Evolutionary conservation across 768 basidiomycete genomes (phyloP).

Genomic region (Suillus occidentalis): DNA sequence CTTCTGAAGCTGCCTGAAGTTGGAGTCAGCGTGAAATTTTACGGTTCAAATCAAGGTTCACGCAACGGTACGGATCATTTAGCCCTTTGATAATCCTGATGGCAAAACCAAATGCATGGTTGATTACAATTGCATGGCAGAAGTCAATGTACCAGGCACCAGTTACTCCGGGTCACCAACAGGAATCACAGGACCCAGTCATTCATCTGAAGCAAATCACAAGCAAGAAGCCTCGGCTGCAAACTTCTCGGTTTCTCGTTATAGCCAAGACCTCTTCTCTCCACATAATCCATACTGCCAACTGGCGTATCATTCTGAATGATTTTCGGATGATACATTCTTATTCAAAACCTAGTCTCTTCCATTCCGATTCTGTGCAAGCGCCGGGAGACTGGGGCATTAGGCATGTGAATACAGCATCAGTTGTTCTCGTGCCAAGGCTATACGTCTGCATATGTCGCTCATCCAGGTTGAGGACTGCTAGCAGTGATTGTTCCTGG

Average conservation of each 20-base stretch:
- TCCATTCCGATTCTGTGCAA: neutral
- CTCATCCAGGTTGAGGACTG: neutral
- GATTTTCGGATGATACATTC: constrained; percentile 3
- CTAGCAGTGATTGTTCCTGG: constrained; percentile 21
- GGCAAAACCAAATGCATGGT: neutral
- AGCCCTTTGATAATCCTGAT: neutral
- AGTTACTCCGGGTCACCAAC: neutral
- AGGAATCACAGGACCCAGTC: neutral
- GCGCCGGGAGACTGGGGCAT: neutral
- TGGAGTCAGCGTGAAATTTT: too few species aligned
- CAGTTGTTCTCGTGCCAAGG: constrained; percentile 10
- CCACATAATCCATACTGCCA: constrained; percentile 10
- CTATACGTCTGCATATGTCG: constrained; percentile 2
- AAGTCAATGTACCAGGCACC: neutral
- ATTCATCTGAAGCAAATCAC: neutral
- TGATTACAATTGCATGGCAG: neutral
- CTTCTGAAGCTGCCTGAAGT: too few species aligned
- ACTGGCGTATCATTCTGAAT: constrained; percentile 11
- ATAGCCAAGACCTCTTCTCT: neutral
- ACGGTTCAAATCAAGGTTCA: neutral
- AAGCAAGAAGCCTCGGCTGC: neutral
- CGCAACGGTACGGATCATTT: neutral
- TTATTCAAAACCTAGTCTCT: neutral
- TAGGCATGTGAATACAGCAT: constrained; percentile 7
- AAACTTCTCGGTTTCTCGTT: neutral